Base-by-base conservation (phyloP, 1,284 basidiomycete species). In the Naganishia sp. region DNA sequence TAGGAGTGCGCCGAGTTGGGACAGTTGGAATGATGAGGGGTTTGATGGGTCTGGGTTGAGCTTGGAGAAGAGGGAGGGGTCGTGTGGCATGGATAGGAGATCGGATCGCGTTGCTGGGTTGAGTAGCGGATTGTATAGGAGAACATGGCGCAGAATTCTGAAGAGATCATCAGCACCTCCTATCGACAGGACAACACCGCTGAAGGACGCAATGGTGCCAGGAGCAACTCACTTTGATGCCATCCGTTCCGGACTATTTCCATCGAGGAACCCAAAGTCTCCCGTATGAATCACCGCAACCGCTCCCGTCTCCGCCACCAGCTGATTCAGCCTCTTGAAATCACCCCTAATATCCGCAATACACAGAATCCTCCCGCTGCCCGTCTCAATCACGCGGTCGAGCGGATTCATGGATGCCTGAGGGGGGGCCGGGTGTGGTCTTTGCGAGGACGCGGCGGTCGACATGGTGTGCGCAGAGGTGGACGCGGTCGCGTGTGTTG, bases 201-300 rank as follows among this genome's bases (percentile, higher is more conserved):
- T 5, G 3, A 39, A 13, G 9, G 36, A 13, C 36, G 36, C 36
- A 39, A 13, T 7, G 10, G 13, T 13, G 36, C 36, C 36, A 39
- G n/a, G 44, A 36, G 28, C 23, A 2, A 72, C 81, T 72, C 69
- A 84, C 82, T 92, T 87, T 84, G 96, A 94, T 75, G 90, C 91
- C 82, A 98, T 95, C 70, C 92, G 84, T 46, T 90, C 89, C 63
- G 96, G 83, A 77, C 90, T 93, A 68, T 85, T 85, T 23, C 85
- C 82, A 78, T 94, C 92, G 80, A 96, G 96, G 81, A 99, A 97
- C 66, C 96, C 96, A 87, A 99, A 99, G 83, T 99, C 96, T 65
- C 96, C 96, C 0, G 94, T 97, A 79, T 99, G 95, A 70, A 99
- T 92, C 78, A 99, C 90, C 23, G 94, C 95, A 68, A 89, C 86